Base-by-base conservation (phyloP, 2,329 filamentous ascomycete genomes). In the Zymoseptoria tritici region DNA sequence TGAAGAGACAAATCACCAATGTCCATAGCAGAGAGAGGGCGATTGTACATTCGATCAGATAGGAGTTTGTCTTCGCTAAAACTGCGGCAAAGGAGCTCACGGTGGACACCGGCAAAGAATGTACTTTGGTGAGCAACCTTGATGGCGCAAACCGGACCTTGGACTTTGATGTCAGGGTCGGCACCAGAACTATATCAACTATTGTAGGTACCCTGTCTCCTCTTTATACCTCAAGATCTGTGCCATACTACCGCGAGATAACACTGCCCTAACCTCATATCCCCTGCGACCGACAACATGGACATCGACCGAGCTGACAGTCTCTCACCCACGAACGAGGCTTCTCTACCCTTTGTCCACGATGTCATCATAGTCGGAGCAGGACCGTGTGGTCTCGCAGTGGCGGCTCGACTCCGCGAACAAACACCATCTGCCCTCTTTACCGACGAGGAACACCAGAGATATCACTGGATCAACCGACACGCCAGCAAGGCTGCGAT, bases 391-490 rank as follows among this genome's bases (percentile, higher is more conserved):
- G 88, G 89, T 4, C 83, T 93, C 3, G 88, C 87, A 4, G 83
- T 88, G 5, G 88, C 90, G 8, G 85, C 88, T 1, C 82, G 89
- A 3, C 80, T 93, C 1, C 81, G 83, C 50, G 89, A 93, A 73
- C 79, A 81, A 57, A 88, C 87, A 0, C 89, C 89, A 0, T 89
- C 87, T 0, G 88, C 89, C 1, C 83, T 91, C 56, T 93, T 93
- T 74, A 92, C 89, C 0, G 89, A 93, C 69, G 88, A 90, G 65
- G 90, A 93, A 69, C 89, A 93, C 68, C 84, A 87, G 50, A 81
- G 89, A n/a, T 93, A 89, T 71, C 85, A 89, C 72, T 91, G 88
- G 86, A 86, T 91, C 59, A 81, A 80, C 59, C 86, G 85, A 58
- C 83, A 90, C 68, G 80, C 81, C 26, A 79, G 79, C 26, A 81